phyloP scores from a whole-genome alignment of 192 early-diverging fungal species.

The Linnemannia exigua region DNA sequence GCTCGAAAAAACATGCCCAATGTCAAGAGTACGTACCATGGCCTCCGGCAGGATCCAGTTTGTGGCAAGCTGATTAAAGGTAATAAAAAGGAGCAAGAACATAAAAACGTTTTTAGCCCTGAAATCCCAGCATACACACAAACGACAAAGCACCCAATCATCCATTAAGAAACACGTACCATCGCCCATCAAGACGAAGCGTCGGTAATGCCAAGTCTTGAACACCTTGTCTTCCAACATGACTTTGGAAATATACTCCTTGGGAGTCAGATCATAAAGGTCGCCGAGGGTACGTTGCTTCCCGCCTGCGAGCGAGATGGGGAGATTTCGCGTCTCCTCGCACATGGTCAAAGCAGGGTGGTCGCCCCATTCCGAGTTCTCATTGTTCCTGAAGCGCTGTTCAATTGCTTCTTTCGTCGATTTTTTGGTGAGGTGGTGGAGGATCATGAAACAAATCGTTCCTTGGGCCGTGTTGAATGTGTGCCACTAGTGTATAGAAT shows the following conservation, averaged over 20 bases:
- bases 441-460: slow-evolving; percentile 19
- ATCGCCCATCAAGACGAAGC: slow-evolving; percentile 11
- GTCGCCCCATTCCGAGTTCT: slow-evolving; percentile 22
- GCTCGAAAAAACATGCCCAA: too few species aligned
- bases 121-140: too few species aligned
- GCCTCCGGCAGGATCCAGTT: too few species aligned
- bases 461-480: slow-evolving; percentile 12
- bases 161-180: slow-evolving; percentile 17
- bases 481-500: slow-evolving; percentile 1
- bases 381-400: neutral
- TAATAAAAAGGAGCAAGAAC: too few species aligned
- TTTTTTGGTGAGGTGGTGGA: slow-evolving; percentile 1
- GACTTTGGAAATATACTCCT: neutral
- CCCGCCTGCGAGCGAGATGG: neutral
- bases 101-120: too few species aligned
- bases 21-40: too few species aligned
- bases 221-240: slow-evolving; percentile 20
- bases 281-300: neutral
- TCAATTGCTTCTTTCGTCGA: neutral
- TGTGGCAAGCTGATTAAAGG: too few species aligned
- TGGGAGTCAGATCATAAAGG: neutral
- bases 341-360: neutral
- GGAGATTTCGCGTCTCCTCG: neutral
- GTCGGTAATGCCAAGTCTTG: slow-evolving; percentile 4
- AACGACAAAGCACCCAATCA: too few species aligned